Percentiles rank a stretch among this genome's conserved stretches.
phyloP scores from a whole-genome alignment of 371 early-diverging fungal genomes.

The Mortierella sp. region DNA sequence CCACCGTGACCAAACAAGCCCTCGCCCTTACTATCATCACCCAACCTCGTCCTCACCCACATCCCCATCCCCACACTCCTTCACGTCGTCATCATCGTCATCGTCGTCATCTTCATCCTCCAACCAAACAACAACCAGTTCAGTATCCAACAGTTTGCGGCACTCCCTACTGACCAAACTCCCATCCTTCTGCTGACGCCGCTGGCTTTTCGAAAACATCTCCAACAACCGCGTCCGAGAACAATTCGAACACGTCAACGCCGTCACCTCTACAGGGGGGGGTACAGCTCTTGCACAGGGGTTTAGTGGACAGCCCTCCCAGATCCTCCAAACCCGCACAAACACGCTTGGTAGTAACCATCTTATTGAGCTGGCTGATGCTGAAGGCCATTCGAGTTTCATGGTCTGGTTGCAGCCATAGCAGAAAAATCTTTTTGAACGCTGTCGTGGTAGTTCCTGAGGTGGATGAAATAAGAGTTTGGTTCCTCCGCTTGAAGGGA shows the following conservation, averaged over 20 bases:
- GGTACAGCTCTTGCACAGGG: background rate
- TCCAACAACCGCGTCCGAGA: background rate
- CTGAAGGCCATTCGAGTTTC: background rate
- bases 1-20: too few relatives aligned
- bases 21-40: background rate
- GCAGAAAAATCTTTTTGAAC: background rate
- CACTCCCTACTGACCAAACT: background rate
- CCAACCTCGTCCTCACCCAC: background rate
- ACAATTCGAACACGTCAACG: background rate
- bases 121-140: background rate
- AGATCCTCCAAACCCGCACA: background rate
- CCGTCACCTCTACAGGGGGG: background rate
- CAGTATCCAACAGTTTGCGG: background rate
- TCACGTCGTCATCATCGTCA: background rate
- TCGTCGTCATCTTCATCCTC: background rate
- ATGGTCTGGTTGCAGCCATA: background rate
- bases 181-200: background rate
- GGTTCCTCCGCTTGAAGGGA: background rate
- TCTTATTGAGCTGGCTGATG: background rate
- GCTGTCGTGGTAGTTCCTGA: background rate
- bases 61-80: background rate
- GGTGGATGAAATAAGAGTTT: background rate
- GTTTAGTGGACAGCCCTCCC: background rate
- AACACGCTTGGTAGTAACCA: background rate
- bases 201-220: conserved; percentile 1